phyloP scores from a whole-genome alignment of 495 filamentous ascomycete genomes.

The Annulohypoxylon nitens region DNA sequence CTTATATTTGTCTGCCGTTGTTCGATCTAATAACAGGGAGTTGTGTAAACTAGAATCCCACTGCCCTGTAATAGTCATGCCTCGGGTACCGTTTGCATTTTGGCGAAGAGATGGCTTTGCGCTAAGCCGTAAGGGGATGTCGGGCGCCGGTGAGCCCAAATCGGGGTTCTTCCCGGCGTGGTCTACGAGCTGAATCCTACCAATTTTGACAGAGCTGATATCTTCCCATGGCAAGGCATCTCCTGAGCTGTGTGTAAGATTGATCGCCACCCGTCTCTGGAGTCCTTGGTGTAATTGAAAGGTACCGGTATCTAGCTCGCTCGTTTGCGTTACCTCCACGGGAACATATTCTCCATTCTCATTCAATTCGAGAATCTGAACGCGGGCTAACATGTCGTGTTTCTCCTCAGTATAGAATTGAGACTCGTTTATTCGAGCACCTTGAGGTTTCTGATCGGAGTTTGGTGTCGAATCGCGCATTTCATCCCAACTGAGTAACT shows the following conservation, averaged over 20 bases:
- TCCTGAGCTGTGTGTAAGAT: constrained; percentile 87
- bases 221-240: constrained; percentile 89
- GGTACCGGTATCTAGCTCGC: constrained; percentile 82
- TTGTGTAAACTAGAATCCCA: constrained; percentile 97
- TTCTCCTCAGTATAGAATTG: constrained; percentile 94
- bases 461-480: constrained; percentile 80
- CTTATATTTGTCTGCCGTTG: constrained; percentile 89
- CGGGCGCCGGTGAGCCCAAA: constrained; percentile 74
- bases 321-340: constrained; percentile 90
- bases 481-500: constrained; percentile 98
- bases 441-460: constrained; percentile 69
- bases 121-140: constrained; percentile 81
- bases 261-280: constrained; percentile 88
- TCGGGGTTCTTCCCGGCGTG: constrained; percentile 86
- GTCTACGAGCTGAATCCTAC: constrained; percentile 84
- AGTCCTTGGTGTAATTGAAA: constrained; percentile 97
- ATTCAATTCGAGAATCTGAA: constrained; percentile 90
- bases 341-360: constrained; percentile 92
- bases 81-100: constrained; percentile 92
- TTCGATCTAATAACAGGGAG: constrained; percentile 88
- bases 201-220: constrained; percentile 78
- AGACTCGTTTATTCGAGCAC: constrained; percentile 84
- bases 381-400: constrained; percentile 89
- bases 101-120: constrained; percentile 79
- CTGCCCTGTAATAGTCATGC: constrained; percentile 85